phyloP scores from a whole-genome alignment of 345 rosid species.

The Lenwebbia sp. region DNA sequence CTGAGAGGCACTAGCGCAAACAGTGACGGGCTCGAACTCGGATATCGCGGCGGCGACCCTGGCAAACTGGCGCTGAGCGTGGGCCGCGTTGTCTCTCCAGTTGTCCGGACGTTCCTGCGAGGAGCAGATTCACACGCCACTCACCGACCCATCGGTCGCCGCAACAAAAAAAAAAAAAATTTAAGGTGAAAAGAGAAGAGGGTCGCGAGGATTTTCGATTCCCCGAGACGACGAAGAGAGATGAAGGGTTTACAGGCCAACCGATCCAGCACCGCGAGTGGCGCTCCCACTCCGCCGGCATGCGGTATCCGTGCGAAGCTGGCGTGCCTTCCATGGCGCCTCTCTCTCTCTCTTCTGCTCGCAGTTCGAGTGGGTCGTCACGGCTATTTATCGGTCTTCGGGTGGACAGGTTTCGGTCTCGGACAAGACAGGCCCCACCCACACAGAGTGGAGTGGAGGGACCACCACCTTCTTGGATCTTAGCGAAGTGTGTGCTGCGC shows the following conservation, averaged over 20 bases:
- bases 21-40: slow-evolving; percentile 70
- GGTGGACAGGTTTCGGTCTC: neutral
- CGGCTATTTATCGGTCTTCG: neutral
- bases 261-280: slow-evolving; percentile 95
- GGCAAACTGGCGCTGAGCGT: slow-evolving; percentile 46
- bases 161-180: neutral
- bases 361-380: neutral
- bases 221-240: neutral
- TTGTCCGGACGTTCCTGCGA: slow-evolving; percentile 86
- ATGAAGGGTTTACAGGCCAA: slow-evolving; percentile 63
- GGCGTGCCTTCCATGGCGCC: slow-evolving; percentile 50
- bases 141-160: neutral
- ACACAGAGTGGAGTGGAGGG: too few species aligned
- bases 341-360: neutral
- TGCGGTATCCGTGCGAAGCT: slow-evolving; percentile 42
- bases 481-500: too few species aligned
- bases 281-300: slow-evolving; percentile 98
- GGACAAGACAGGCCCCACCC: neutral
- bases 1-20: slow-evolving; percentile 87
- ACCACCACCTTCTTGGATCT: too few species aligned
- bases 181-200: neutral
- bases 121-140: neutral
- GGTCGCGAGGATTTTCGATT: neutral
- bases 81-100: slow-evolving; percentile 66
- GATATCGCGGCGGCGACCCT: slow-evolving; percentile 73